phyloP scores from a whole-genome alignment of 306 rosid genomes.

The Rubus idaeus region DNA sequence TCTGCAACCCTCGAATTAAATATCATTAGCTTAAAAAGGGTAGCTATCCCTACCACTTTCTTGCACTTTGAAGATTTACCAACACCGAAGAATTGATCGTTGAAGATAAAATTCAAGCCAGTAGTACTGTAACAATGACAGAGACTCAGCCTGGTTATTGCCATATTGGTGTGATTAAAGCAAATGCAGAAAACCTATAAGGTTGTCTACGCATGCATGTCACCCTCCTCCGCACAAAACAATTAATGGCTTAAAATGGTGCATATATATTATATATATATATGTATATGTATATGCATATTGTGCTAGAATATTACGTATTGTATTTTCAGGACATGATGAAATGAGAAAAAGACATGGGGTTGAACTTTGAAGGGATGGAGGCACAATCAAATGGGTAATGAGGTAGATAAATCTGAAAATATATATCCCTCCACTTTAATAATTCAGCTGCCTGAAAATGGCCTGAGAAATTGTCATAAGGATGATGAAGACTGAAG shows the following conservation, averaged over 20 bases:
- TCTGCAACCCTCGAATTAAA: neutral
- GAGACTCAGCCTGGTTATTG: neutral
- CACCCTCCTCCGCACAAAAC: conserved; percentile 5
- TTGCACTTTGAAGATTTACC: neutral
- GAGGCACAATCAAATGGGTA: conserved; percentile 38
- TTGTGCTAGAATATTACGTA: neutral
- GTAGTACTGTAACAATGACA: neutral
- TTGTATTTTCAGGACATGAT: neutral
- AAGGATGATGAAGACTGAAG: neutral
- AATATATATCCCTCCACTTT: neutral
- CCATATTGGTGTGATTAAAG: neutral
- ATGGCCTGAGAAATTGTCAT: conserved; percentile 9
- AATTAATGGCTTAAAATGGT: conserved; percentile 28
- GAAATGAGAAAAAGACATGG: neutral
- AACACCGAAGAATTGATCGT: neutral
- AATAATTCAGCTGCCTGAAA: conserved; percentile 3
- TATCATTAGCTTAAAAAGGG: neutral
- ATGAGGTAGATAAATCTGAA: neutral
- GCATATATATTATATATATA: neutral
- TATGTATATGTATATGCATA: neutral
- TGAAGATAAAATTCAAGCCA: neutral
- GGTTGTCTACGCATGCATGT: conserved; percentile 24
- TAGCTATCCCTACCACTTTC: neutral
- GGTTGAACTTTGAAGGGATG: neutral
- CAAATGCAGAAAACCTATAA: conserved; percentile 5